Evolutionary conservation across 805 yeast genomes (phyloP), one percentile per base, ranked within the genome.

Genomic region (Starmerella sp.): DNA sequence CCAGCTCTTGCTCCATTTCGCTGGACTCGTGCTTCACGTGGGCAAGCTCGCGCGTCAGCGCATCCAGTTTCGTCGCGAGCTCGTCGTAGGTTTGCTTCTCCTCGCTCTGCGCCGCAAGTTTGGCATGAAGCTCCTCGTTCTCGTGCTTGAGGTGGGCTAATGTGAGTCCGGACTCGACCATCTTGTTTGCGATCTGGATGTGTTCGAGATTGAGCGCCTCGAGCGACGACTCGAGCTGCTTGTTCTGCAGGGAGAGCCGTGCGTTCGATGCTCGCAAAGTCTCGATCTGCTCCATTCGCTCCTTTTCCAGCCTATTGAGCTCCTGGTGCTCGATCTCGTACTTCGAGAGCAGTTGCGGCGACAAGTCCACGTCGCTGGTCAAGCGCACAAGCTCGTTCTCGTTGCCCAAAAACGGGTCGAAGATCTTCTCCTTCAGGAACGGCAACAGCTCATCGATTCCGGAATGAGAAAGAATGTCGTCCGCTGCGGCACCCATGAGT

Each of bases 121-220:
- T 31, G 13, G 59, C 61, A n/a, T 34, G 38, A 50, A 89, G 70
- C 46, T 82, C 86, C 30, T 72, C 76, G 57, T 86, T 86, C 56
- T 87, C 95, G 62, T 86, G 91, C 50, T 77, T 73, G 30, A 91
- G 67, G 36, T 84, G 83, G 2, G 95, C 96, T 30, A 85, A 74
- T 53, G 75, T 77, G 42, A 90, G 78, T 64, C 93, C 82, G 41
- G 86, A 83, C 59, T 80, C 80, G 36, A 91, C 88, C 82, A 93
- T 80, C 60, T 82, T 87, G 69, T 90, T 91, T 4, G 95, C 95
- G 39, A 89, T 79, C 53, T 80, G 84, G 32, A 89, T 79, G 68
- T 93, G 97, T 64, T 90, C 96, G 57, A 79, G 75, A 65, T 86
- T 88, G 56, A 91, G 71, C 1, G 79, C 72, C 3, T 83, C 79